phyloP scores from a whole-genome alignment of 352 stramenopile species.

The Plasmopara muralis region DNA sequence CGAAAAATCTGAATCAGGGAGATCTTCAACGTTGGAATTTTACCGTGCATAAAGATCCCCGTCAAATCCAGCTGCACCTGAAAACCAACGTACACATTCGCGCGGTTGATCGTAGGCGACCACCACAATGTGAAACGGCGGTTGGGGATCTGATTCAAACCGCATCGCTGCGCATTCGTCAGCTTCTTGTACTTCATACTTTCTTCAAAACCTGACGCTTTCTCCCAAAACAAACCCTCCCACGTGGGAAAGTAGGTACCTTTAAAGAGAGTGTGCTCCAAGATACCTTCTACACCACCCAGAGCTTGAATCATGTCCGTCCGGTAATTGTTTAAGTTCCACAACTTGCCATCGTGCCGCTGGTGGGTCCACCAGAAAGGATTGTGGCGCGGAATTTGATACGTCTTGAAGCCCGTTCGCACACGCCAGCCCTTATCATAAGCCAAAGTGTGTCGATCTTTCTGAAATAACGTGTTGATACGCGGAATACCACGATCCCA shows the following conservation, averaged over 20 bases:
- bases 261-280: slow-evolving; percentile 99
- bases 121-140: slow-evolving; percentile 99
- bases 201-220: slow-evolving; percentile 93
- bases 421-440: slow-evolving; percentile 99
- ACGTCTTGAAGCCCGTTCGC: slow-evolving; percentile 98
- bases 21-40: slow-evolving; percentile 99
- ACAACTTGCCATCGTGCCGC: slow-evolving; percentile 99
- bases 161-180: slow-evolving; percentile 98
- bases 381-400: slow-evolving; percentile 96
- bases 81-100: slow-evolving; percentile 99
- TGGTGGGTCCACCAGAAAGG: slow-evolving; percentile 99
- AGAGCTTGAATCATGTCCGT: slow-evolving; percentile 99
- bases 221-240: slow-evolving; percentile 99
- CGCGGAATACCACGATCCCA: slow-evolving; percentile 98
- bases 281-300: slow-evolving; percentile 98
- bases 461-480: slow-evolving; percentile 96
- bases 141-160: slow-evolving; percentile 99
- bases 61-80: slow-evolving; percentile 99
- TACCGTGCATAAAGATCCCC: slow-evolving; percentile 99
- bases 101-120: slow-evolving; percentile 99
- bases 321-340: slow-evolving; percentile 99
- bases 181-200: slow-evolving; percentile 99
- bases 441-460: slow-evolving; percentile 98
- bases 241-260: slow-evolving; percentile 99
- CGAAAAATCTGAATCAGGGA: slow-evolving; percentile 96